These are phyloP conservation scores for Fusarium sp. DNA, from an alignment of 2,329 filamentous ascomycete genomes.

Conservation along the genomic window DNA sequence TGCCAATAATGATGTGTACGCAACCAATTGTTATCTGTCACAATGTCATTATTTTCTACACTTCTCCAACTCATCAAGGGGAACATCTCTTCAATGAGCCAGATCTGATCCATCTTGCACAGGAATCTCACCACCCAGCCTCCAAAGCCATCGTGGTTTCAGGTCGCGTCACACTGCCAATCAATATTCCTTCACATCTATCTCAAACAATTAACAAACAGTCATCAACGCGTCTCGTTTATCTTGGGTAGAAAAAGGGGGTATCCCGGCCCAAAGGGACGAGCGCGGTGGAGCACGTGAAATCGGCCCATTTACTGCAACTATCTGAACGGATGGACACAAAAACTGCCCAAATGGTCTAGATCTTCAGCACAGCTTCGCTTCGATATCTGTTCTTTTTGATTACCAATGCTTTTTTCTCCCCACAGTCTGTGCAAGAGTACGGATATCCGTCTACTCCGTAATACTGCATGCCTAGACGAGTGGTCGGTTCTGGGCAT, in stretches of 20 bases:
- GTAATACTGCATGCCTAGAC: neutral
- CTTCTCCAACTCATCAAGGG: too few relatives aligned
- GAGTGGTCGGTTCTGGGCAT: neutral
- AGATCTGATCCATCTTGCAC: neutral
- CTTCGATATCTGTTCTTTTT: neutral
- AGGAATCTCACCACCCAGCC: neutral
- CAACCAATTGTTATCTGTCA: too few relatives aligned
- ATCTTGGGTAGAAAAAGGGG: neutral
- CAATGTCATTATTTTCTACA: too few relatives aligned
- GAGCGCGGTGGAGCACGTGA: constrained; percentile 15
- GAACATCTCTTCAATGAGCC: too few relatives aligned
- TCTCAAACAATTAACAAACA: neutral
- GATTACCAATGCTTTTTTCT: constrained; percentile 12
- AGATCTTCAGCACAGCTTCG: neutral
- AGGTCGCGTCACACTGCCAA: neutral
- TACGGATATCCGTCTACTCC: neutral
- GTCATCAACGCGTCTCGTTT: neutral
- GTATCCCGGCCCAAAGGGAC: neutral
- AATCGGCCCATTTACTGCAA: constrained; percentile 30
- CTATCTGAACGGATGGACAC: constrained; percentile 2
- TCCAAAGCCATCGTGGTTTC: neutral
- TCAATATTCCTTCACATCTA: neutral
- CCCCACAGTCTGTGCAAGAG: neutral
- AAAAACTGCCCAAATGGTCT: constrained; percentile 18
- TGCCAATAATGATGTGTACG: too few relatives aligned